These are phyloP conservation scores for sweet orange (Citrus sinensis) DNA, from an alignment of 345 rosid genomes.

Conservation along the genomic window DNA sequence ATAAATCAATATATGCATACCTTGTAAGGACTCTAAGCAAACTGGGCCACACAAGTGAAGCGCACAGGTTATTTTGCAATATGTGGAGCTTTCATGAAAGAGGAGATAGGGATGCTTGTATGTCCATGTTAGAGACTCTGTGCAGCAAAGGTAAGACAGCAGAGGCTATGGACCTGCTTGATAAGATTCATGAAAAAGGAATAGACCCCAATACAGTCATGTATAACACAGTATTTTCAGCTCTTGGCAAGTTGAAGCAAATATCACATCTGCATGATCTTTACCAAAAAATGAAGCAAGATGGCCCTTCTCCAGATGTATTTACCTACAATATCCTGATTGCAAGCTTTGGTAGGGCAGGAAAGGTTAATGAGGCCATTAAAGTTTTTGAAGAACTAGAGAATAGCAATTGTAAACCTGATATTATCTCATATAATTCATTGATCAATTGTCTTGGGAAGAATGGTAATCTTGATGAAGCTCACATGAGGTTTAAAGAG, in stretches of 20 bases:
- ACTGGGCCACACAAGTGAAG: constrained; percentile 79
- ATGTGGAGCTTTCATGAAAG: constrained; percentile 85
- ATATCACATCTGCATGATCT: constrained; percentile 67
- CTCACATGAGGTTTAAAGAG: constrained; percentile 86
- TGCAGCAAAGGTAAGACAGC: constrained; percentile 67
- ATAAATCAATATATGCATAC: constrained; percentile 65
- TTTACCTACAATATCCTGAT: constrained; percentile 85
- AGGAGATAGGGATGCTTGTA: constrained; percentile 69
- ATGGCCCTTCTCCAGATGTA: constrained; percentile 70
- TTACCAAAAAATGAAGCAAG: constrained; percentile 66
- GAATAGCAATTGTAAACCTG: constrained; percentile 60
- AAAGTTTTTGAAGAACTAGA: constrained; percentile 84
- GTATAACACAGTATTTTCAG: constrained; percentile 67
- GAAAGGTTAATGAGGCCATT: constrained; percentile 64
- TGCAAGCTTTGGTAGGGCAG: constrained; percentile 72
- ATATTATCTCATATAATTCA: constrained; percentile 80
- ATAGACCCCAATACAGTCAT: constrained; percentile 56
- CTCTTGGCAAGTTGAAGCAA: constrained; percentile 76
- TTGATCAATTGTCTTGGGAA: constrained; percentile 89
- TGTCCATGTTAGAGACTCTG: constrained; percentile 72
- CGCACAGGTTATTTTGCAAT: constrained; percentile 77
- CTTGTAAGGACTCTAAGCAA: constrained; percentile 69
- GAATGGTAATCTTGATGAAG: constrained; percentile 91
- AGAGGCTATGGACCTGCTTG: constrained; percentile 74
- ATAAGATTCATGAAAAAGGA: constrained; percentile 72